Base-by-base conservation (phyloP, 805 yeast genomes). In the Metschnikowia henanensis region DNA sequence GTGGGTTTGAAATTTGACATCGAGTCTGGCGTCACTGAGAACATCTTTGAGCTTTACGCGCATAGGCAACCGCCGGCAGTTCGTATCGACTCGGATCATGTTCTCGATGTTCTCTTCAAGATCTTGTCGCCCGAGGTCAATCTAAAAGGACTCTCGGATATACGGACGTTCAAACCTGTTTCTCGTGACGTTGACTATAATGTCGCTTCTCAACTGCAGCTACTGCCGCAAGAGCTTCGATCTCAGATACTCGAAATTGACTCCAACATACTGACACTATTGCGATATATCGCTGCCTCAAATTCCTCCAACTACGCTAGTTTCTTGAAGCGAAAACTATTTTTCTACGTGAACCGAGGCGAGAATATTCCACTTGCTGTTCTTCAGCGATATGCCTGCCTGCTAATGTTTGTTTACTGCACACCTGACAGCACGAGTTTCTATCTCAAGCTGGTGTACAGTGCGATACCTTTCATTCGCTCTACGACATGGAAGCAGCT, bases 401-500 rank as follows among this genome's bases (percentile, higher is more conserved):
- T 70, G 43, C 47, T 70, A 30, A 63, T 61, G 54, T 67, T 54
- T 30, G 49, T 59, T 20, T 66, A 64, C 45, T 66, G 60, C 52
- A 56, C 60, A 9, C 51, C 55, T 16, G 57, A 49, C 2, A 62
- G 59, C 31, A 58, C 61, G 9, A 46, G 51, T 29, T 36, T 41
- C 7, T 56, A 58, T 47, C 59, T 65, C n/a, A 41, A 45, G 10
- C 55, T 55, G 26, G 50, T 59, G 18, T 48, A 53, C 39, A 52
- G 51, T 16, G 51, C 59, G 7, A 42, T 68, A 12, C 62, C 65
- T 2, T 55, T 46, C 35, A 57, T 70, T 22, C 59, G 57, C 37
- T 63, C 68, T 33, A 58, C 41, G 34, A 56, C 64, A 15, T 70
- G 75, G 75, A 64, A 60, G 49, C 66, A 66, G 45, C 61, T 64